Evolutionary conservation across 495 filamentous ascomycete species (phyloP).

Genomic region (Neurospora tetraspora): DNA sequence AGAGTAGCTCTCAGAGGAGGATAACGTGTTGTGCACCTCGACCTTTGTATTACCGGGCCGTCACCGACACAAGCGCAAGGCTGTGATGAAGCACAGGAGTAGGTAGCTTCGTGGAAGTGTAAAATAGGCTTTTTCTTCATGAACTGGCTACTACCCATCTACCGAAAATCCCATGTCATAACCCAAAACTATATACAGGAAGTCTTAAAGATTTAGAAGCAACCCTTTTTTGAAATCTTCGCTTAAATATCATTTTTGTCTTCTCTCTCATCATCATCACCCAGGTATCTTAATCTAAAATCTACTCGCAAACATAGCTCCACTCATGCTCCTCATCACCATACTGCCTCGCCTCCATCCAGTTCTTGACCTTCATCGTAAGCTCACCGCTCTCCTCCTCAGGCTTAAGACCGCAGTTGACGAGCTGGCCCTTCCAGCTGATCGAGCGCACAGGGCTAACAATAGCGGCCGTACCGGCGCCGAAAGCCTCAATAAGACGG

Average conservation of each 20-base stretch:
- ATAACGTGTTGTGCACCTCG: no score
- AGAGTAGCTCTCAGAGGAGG: no score
- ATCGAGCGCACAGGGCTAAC: constrained; percentile 78
- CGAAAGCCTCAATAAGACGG: constrained; percentile 82
- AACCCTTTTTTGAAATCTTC: no score
- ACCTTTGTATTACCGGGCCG: no score
- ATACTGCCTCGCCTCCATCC: constrained; percentile 93
- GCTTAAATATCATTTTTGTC: background rate
- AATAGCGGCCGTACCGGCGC: constrained; percentile 80
- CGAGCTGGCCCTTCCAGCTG: constrained; percentile 67
- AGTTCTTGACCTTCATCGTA: constrained; percentile 76
- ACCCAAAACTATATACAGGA: background rate
- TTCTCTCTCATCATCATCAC: background rate
- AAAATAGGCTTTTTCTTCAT: background rate
- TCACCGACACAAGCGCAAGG: no score
- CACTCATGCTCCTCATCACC: constrained; percentile 83
- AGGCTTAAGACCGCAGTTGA: constrained; percentile 66
- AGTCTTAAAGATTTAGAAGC: no score
- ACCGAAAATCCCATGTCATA: background rate
- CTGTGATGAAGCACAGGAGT: no score
- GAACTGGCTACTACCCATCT: background rate
- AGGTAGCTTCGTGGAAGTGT: no score
- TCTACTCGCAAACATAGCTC: constrained; percentile 45
- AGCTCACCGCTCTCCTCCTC: constrained; percentile 80
- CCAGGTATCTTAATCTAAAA: background rate